A percentile compares a stretch with the other conserved stretches of the same genome.
These are phyloP conservation scores for Pelargonium myrrhifolium DNA, from an alignment of 441 rosid genomes.

Conservation along the genomic window DNA sequence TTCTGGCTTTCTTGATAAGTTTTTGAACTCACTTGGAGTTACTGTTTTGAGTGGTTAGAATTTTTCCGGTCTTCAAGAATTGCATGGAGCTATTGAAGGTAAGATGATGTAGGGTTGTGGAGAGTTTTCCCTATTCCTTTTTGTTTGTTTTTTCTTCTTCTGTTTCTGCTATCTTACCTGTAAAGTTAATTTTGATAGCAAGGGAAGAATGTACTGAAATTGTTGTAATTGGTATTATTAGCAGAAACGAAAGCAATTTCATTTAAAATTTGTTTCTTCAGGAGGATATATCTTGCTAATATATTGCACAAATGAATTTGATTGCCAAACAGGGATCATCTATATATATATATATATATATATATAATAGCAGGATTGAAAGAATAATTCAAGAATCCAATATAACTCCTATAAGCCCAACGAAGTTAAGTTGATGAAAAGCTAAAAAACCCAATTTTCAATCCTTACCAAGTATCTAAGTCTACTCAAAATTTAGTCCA, in stretches of 20 bases:
- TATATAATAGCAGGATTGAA: no score
- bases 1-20: conserved; percentile 9
- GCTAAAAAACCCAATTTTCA: no score
- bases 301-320: no score
- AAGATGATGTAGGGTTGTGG: conserved; percentile 38
- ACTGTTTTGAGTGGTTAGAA: conserved; percentile 34
- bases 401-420: no score
- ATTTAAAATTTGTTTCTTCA: conserved; percentile 22
- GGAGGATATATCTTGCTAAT: no score
- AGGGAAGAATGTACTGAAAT: conserved; percentile 36
- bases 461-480: no score
- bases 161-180: conserved; percentile 35
- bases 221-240: conserved; percentile 47
- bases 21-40: conserved; percentile 27
- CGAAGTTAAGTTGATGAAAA: no score
- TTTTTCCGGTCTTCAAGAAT: conserved; percentile 28
- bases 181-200: conserved; percentile 63
- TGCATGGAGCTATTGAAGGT: conserved; percentile 30
- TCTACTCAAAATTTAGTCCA: no score
- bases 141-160: conserved; percentile 20
- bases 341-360: no score
- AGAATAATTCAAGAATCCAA: no score
- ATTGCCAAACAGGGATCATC: no score
- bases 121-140: conserved; percentile 21
- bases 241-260: conserved; percentile 25